Evolutionary conservation across 2,329 filamentous ascomycete species (phyloP).

Genomic region (Fusarium sp.): DNA sequence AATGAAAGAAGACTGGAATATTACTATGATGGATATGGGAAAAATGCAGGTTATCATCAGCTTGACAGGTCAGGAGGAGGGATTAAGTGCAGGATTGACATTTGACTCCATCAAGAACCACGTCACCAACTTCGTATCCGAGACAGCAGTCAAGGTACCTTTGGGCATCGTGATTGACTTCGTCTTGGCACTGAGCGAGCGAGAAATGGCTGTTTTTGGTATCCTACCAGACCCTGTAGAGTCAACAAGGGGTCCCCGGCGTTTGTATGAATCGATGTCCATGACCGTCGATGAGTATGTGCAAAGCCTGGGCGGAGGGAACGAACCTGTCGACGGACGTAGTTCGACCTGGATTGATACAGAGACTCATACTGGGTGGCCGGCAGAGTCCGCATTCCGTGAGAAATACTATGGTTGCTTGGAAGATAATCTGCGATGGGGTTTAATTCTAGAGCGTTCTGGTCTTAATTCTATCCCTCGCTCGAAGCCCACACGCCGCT

Average conservation of each 20-base stretch:
- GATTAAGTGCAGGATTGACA: constrained; percentile 7
- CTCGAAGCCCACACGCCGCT: no score
- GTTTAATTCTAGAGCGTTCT: background rate
- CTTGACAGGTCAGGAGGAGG: constrained; percentile 3
- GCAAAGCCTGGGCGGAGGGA: background rate
- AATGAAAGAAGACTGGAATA: background rate
- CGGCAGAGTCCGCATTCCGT: background rate
- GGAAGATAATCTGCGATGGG: background rate
- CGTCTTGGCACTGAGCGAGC: background rate
- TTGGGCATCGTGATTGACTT: constrained; percentile 7
- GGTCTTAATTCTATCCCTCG: no score
- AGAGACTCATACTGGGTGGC: background rate
- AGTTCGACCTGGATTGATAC: constrained; percentile 5
- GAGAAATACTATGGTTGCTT: background rate
- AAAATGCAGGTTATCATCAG: constrained; percentile 14
- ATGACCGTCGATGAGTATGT: background rate
- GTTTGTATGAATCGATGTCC: no score
- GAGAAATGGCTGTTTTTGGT: constrained; percentile 1
- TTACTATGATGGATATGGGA: background rate
- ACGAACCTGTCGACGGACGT: background rate
- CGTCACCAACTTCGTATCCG: background rate
- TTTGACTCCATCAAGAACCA: constrained; percentile 21
- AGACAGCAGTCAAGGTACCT: background rate
- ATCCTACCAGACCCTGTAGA: no score
- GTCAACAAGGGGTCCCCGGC: no score